phyloP scores from a whole-genome alignment of 129 eudicot species.

The Smallanthus sonchifolius region DNA sequence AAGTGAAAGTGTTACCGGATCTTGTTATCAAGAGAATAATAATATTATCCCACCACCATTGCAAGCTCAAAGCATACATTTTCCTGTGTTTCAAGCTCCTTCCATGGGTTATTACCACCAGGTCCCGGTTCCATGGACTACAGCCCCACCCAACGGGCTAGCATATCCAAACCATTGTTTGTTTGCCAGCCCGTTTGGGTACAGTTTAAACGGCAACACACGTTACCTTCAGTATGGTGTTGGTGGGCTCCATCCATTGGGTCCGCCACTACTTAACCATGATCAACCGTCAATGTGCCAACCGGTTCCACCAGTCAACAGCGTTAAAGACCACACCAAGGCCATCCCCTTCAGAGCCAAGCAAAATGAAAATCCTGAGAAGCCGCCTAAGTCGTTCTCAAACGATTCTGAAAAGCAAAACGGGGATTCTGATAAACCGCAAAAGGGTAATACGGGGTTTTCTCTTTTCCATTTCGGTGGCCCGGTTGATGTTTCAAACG shows the following conservation, averaged over 20 bases:
- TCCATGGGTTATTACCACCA: constrained; percentile 59
- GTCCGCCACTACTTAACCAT: constrained; percentile 45
- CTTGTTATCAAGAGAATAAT: constrained; percentile 36
- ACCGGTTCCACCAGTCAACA: constrained; percentile 41
- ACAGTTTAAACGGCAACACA: constrained; percentile 45
- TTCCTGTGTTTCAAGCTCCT: constrained; percentile 39
- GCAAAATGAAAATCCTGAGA: constrained; percentile 15
- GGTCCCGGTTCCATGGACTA: constrained; percentile 56
- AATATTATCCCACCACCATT: constrained; percentile 40
- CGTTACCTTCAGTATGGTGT: constrained; percentile 57
- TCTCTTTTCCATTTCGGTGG: constrained; percentile 88
- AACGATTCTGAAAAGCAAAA: constrained; percentile 6
- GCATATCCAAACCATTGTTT: constrained; percentile 66
- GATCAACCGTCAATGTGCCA: constrained; percentile 58
- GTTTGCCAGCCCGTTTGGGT: constrained; percentile 54
- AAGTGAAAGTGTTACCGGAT: constrained; percentile 20
- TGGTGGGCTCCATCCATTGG: constrained; percentile 48
- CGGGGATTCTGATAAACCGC: constrained; percentile 22
- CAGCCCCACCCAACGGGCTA: constrained; percentile 52
- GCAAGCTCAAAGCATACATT: constrained; percentile 53
- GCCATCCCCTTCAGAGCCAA: neutral
- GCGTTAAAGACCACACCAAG: constrained; percentile 32
- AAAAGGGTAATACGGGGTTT: constrained; percentile 50
- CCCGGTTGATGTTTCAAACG: constrained; percentile 75
- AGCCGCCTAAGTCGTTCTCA: constrained; percentile 17